Evolutionary conservation across 1,284 basidiomycete genomes (phyloP).

Genomic region (Kwoniella shivajii): DNA sequence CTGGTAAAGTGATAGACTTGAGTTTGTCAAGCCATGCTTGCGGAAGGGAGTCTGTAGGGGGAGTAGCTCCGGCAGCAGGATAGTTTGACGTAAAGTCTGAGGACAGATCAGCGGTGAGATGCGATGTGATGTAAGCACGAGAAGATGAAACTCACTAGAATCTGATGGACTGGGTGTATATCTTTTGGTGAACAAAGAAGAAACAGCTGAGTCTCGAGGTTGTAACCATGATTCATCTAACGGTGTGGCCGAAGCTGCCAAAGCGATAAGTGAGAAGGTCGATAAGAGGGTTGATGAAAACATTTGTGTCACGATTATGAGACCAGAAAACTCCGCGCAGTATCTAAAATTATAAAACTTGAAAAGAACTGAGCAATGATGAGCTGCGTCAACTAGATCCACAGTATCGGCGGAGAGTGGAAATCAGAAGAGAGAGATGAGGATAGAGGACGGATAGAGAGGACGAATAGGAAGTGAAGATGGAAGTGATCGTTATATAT

Average conservation of each 20-base stretch:
- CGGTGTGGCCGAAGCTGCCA: slow-evolving; percentile 10
- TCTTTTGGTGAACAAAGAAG: slow-evolving; percentile 25
- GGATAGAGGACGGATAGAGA: not conserved
- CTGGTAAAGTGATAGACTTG: slow-evolving; percentile 29
- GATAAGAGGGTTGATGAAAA: slow-evolving; percentile 4
- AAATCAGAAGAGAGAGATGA: not conserved
- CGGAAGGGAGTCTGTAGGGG: slow-evolving; percentile 31
- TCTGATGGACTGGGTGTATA: slow-evolving; percentile 22
- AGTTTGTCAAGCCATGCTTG: slow-evolving; percentile 48
- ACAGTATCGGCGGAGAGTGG: not conserved
- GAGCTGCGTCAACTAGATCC: too few relatives aligned
- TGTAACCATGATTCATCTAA: slow-evolving; percentile 27
- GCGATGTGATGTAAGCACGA: too few relatives aligned
- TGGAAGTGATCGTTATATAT: not conserved
- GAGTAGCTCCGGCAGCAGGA: slow-evolving; percentile 34
- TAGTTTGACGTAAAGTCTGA: slow-evolving; percentile 37
- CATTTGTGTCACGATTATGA: not conserved
- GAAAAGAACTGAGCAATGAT: not conserved
- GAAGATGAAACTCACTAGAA: slow-evolving; percentile 20
- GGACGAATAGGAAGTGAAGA: not conserved
- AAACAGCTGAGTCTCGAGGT: slow-evolving; percentile 25
- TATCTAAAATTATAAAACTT: not conserved
- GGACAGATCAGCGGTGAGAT: slow-evolving; percentile 1
- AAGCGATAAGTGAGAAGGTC: slow-evolving; percentile 8
- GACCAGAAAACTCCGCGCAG: not conserved